Evolutionary conservation across 495 filamentous ascomycete genomes (phyloP), one percentile per base, ranked within the genome.

Genomic region (Annulohypoxylon moriforme): DNA sequence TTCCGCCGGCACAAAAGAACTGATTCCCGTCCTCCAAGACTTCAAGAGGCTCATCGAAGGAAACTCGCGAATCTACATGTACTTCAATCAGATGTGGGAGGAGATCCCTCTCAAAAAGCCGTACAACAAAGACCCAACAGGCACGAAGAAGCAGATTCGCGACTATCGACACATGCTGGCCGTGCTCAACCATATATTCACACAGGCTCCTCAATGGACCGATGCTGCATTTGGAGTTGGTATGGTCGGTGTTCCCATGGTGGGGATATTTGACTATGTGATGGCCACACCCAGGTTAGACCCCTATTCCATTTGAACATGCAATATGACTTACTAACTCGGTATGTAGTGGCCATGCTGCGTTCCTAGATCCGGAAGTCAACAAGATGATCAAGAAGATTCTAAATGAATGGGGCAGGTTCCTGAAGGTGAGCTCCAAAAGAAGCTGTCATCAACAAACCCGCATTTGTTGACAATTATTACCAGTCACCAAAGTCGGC

Each of bases 221-320:
- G 85, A 83, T 38, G 77, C 81, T 9, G 83, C 79, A 0, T 81
- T 77, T 31, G 80, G 85, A 0, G 85, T 88, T 0, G 89, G 88
- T 6, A 83, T 92, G 71, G 88, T 92, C 24, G 91, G 91, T 0
- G 80, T 91, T 1, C 91, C 91, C 2, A 87, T 93, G 76, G 86
- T 85, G 53, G 90, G 89, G 3, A 83, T 93, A 22, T 85, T 93
- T 13, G 89, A 92, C 74, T 93, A 91, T 82, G 89, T 89, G 4
- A 92, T 92, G 89, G 89, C 87, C 10, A 93, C 91, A 0, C 83
- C 86, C 0, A 87, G 82, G 65, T 89, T 83, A 8, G 85, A 82
- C 11, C 82, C 0, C 78, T 80, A 6, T 85, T 85, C 68, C 34
- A 58, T 25, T n/a, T 2, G 33, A n/a, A 25, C 25, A 1, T 24